These are phyloP conservation scores for Bothriochloa decipiens DNA, from an alignment of 176 grass and related monocot genomes.

Conservation along the genomic window DNA sequence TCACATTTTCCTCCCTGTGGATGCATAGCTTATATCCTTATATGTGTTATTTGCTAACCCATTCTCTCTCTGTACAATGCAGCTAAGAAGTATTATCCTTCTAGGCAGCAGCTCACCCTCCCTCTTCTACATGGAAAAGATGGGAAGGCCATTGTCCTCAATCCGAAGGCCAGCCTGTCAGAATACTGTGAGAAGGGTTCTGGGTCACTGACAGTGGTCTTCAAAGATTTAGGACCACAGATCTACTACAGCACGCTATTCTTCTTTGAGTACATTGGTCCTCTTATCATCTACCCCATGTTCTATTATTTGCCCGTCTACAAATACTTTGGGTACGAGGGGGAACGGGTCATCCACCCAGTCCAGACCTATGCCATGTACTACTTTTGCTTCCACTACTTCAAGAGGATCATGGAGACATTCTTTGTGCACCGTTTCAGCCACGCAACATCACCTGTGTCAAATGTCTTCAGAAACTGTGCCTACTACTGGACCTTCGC, in stretches of 20 bases:
- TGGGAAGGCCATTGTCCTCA: too few relatives aligned
- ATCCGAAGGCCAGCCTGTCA: too few relatives aligned
- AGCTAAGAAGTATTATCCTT: too few relatives aligned
- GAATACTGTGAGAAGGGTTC: too few relatives aligned
- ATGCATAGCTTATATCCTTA: too few relatives aligned
- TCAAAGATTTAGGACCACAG: constrained; percentile 90
- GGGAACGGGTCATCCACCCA: constrained; percentile 61
- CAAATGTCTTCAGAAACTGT: constrained; percentile 90
- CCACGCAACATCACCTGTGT: constrained; percentile 89
- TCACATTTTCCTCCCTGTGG: too few relatives aligned
- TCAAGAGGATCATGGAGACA: constrained; percentile 93
- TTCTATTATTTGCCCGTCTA: constrained; percentile 90
- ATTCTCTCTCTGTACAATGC: too few relatives aligned
- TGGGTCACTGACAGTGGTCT: too few relatives aligned
- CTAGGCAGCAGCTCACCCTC: too few relatives aligned
- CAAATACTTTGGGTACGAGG: constrained; percentile 83
- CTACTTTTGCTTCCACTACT: constrained; percentile 96
- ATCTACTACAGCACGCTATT: constrained; percentile 87
- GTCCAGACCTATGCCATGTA: constrained; percentile 95
- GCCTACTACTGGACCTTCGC: constrained; percentile 98
- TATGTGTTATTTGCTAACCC: too few relatives aligned
- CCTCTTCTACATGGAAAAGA: too few relatives aligned
- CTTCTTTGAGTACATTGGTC: constrained; percentile 93
- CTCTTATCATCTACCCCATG: constrained; percentile 83
- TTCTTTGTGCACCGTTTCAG: constrained; percentile 97